Conservation (phyloP, 805 yeast species). For the Schizosaccharomyces cryophilus region DNA sequence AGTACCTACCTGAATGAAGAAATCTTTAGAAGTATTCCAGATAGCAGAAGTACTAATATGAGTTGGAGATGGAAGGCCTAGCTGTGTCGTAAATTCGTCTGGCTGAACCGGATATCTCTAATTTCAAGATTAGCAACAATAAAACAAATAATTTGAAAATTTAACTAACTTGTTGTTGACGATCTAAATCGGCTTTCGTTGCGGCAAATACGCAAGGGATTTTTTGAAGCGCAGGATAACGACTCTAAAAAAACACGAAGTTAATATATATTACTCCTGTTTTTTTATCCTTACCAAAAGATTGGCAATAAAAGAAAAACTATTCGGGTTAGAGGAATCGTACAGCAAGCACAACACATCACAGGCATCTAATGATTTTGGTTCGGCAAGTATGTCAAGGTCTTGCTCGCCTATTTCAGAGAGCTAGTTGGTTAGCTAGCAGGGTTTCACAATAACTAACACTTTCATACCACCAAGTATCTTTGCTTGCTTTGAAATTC, state of each 20-base stretch:
- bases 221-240: constrained; percentile 30
- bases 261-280: neutral
- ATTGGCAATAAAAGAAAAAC: constrained; percentile 60
- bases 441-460: neutral
- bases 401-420: constrained; percentile 53
- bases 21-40: constrained; percentile 67
- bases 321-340: constrained; percentile 90
- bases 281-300: constrained; percentile 22
- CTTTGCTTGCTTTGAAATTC: constrained; percentile 86
- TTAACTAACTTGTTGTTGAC: constrained; percentile 49
- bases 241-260: neutral
- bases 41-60: constrained; percentile 49
- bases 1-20: constrained; percentile 33
- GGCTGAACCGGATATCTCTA: constrained; percentile 56
- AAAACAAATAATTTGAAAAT: neutral
- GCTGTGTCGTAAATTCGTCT: constrained; percentile 48
- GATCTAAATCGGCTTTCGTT: constrained; percentile 78
- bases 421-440: neutral
- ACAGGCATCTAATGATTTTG: constrained; percentile 36
- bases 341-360: constrained; percentile 77
- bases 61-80: constrained; percentile 53
- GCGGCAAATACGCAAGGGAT: constrained; percentile 79
- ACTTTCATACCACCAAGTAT: constrained; percentile 31
- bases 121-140: neutral
- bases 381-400: constrained; percentile 16